Percentiles rank a stretch among this genome's conserved stretches.
Evolutionary conservation across 768 basidiomycete genomes (phyloP).

Genomic region (Podaxis sp.): DNA sequence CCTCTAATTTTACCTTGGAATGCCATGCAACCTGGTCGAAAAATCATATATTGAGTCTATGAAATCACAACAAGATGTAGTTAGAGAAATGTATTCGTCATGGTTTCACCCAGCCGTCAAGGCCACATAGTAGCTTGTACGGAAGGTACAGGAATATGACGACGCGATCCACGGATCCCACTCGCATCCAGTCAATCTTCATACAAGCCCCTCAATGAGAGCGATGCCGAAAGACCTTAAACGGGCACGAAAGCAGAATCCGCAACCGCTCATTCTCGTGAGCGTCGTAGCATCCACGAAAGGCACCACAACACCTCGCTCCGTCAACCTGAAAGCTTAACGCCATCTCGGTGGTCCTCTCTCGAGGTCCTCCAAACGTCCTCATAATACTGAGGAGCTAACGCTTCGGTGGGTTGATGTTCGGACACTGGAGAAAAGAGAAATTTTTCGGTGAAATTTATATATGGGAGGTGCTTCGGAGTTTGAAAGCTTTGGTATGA

Average conservation of each 20-base stretch:
- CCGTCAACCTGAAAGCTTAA: constrained; percentile 68
- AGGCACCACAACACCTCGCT: constrained; percentile 55
- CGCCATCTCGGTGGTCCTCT: constrained; percentile 37
- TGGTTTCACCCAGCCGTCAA: constrained; percentile 84
- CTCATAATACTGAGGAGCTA: constrained; percentile 26
- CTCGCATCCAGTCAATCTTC: constrained; percentile 14
- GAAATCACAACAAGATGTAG: background rate
- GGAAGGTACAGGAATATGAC: constrained; percentile 84
- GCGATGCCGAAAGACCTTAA: constrained; percentile 55
- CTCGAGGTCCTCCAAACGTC: constrained; percentile 1
- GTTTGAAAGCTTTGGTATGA: constrained; percentile 19
- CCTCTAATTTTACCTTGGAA: background rate
- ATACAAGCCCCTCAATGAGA: constrained; percentile 41
- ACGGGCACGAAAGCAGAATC: constrained; percentile 26
- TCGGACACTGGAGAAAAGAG: constrained; percentile 52
- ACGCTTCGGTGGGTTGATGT: constrained; percentile 61
- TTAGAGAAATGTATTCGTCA: constrained; percentile 54
- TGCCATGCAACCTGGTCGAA: too few species aligned
- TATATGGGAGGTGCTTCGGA: constrained; percentile 18
- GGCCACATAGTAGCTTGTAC: constrained; percentile 75
- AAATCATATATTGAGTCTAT: background rate
- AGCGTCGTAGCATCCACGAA: constrained; percentile 23
- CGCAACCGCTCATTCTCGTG: constrained; percentile 38
- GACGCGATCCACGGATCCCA: constrained; percentile 41
- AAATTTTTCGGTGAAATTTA: constrained; percentile 22